phyloP scores from a whole-genome alignment of 768 basidiomycete genomes.

The Termitomyces sp. region DNA sequence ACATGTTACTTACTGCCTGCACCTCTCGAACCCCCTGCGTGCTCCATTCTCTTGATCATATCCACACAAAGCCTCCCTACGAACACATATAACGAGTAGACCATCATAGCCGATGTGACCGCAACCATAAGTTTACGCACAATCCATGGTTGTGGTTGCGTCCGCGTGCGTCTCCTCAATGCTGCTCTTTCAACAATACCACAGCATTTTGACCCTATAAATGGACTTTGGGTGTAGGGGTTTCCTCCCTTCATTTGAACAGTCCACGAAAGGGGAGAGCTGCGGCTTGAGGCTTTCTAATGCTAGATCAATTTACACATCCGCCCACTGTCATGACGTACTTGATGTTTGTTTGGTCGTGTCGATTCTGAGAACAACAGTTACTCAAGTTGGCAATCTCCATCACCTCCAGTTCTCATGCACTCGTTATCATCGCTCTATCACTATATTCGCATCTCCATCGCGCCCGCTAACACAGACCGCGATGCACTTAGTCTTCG shows the following conservation, averaged over 20 bases:
- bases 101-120: conserved; percentile 54
- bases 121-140: conserved; percentile 63
- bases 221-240: background rate
- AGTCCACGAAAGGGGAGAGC: background rate
- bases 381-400: background rate
- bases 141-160: conserved; percentile 67
- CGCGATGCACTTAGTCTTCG: conserved; percentile 39
- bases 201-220: conserved; percentile 32
- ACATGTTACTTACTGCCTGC: conserved; percentile 59
- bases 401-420: conserved; percentile 1
- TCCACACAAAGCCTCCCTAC: conserved; percentile 65
- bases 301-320: background rate
- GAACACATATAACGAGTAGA: conserved; percentile 75
- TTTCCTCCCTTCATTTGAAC: background rate
- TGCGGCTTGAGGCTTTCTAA: background rate
- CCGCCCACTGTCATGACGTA: background rate
- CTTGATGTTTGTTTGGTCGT: conserved; percentile 4
- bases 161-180: conserved; percentile 35
- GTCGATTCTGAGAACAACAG: background rate
- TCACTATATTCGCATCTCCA: conserved; percentile 44
- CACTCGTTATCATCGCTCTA: conserved; percentile 20
- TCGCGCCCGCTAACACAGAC: conserved; percentile 31
- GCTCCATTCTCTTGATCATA: conserved; percentile 48
- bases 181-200: conserved; percentile 50
- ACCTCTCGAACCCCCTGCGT: conserved; percentile 41